Evolutionary conservation across 441 rosid species (phyloP).

Genomic region (Caryocar brasiliense): DNA sequence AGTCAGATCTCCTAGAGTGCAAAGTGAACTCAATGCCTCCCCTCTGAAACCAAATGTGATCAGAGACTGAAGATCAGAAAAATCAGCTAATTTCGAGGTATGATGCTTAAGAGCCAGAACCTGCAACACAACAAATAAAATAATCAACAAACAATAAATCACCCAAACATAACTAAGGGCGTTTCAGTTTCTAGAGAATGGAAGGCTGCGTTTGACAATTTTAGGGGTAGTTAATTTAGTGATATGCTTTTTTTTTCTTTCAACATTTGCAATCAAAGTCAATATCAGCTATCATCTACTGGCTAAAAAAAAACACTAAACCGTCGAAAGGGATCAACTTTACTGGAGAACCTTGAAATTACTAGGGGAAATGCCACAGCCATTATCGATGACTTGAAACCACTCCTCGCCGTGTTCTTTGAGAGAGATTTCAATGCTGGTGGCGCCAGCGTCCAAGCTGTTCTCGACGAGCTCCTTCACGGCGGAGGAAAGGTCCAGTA

Average conservation of each 20-base stretch:
- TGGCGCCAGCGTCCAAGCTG: conserved; percentile 94
- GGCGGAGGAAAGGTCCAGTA: conserved; percentile 83
- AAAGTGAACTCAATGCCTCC: conserved; percentile 95
- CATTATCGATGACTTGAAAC: conserved; percentile 91
- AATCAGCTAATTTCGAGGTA: conserved; percentile 76
- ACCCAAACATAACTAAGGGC: too few species aligned
- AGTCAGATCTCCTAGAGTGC: conserved; percentile 66
- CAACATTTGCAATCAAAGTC: too few species aligned
- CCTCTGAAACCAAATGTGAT: conserved; percentile 90
- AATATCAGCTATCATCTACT: too few species aligned
- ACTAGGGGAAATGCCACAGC: conserved; percentile 75
- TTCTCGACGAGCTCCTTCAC: conserved; percentile 93
- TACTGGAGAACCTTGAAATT: conserved; percentile 55
- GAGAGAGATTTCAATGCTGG: conserved; percentile 65
- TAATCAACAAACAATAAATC: too few species aligned
- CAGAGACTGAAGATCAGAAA: conserved; percentile 69
- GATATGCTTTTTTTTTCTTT: too few species aligned
- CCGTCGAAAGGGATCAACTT: background rate
- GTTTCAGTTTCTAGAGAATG: too few species aligned
- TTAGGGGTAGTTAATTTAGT: too few species aligned
- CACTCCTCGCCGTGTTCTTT: conserved; percentile 73
- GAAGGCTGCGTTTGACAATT: too few species aligned
- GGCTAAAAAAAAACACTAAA: too few species aligned
- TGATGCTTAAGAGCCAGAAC: conserved; percentile 87
- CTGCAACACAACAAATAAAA: too few species aligned